Conservation (phyloP, 2,329 filamentous ascomycete genomes). For the Elsinoe fawcettii region DNA sequence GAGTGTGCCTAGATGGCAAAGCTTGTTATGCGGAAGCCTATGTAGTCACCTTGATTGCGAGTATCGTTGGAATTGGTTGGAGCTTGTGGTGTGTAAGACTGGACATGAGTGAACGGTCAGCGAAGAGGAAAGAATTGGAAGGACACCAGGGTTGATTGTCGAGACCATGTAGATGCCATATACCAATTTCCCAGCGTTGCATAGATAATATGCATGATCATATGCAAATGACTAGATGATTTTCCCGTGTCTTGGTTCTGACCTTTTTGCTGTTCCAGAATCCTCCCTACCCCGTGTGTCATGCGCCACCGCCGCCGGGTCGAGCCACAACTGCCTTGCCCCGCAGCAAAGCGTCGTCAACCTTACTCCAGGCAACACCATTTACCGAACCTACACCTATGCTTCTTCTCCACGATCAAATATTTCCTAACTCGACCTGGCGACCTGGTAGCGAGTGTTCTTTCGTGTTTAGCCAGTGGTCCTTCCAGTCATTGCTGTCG, state of each 20-base stretch:
- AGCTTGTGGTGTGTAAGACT: conserved; percentile 63
- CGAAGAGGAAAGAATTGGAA: conserved; percentile 15
- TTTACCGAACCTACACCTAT: conserved; percentile 1
- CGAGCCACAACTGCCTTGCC: conserved; percentile 5
- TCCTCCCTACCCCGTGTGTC: neutral
- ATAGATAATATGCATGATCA: neutral
- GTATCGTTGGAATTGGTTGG: conserved; percentile 58
- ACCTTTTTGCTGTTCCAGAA: neutral
- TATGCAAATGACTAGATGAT: neutral
- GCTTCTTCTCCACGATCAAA: neutral
- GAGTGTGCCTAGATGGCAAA: conserved; percentile 68
- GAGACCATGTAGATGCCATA: neutral
- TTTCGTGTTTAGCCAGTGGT: neutral
- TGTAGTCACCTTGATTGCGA: conserved; percentile 65
- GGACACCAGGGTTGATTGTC: conserved; percentile 16
- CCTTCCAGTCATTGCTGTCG: neutral
- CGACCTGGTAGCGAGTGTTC: too few relatives aligned
- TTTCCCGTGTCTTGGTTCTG: neutral
- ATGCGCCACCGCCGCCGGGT: conserved; percentile 3
- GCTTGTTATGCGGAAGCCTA: conserved; percentile 78
- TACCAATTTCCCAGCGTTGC: neutral
- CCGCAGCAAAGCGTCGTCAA: conserved; percentile 12
- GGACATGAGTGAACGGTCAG: conserved; percentile 37
- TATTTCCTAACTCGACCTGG: neutral
- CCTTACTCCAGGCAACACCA: conserved; percentile 15